phyloP scores from a whole-genome alignment of 139 green algal genomes.

The Tetradesmus lagerheimii region DNA sequence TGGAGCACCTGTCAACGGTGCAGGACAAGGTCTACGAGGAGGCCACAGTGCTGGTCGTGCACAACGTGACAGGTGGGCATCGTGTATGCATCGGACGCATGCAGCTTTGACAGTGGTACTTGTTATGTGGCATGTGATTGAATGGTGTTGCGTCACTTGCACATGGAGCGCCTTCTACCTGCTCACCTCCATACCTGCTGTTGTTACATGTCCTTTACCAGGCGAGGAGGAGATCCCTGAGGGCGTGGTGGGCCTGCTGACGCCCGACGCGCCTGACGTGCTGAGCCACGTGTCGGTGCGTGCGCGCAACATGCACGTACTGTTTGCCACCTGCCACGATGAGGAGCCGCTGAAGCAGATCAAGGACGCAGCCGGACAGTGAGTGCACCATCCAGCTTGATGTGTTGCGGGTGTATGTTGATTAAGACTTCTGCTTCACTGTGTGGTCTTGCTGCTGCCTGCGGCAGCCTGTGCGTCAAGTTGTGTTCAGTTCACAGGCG shows the following conservation, averaged over 20 bases:
- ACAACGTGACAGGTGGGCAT: slow-evolving; percentile 77
- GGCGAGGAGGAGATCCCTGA: slow-evolving; percentile 96
- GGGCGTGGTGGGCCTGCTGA: slow-evolving; percentile 90
- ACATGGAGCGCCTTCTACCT: too few relatives aligned
- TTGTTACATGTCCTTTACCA: neutral
- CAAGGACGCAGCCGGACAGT: slow-evolving; percentile 29
- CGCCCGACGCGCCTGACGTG: slow-evolving; percentile 90
- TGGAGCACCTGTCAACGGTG: slow-evolving; percentile 82
- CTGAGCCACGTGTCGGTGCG: slow-evolving; percentile 92
- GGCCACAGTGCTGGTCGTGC: slow-evolving; percentile 89
- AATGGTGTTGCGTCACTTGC: too few relatives aligned
- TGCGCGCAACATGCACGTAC: slow-evolving; percentile 91
- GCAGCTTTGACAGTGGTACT: too few relatives aligned
- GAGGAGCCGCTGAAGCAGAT: slow-evolving; percentile 64
- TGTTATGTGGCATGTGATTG: too few relatives aligned
- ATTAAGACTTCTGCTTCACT: too few relatives aligned
- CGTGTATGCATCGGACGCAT: too few relatives aligned
- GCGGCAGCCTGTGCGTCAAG: too few relatives aligned
- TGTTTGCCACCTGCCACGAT: slow-evolving; percentile 80
- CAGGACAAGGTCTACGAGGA: slow-evolving; percentile 89
- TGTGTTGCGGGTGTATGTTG: neutral
- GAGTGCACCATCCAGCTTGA: neutral
- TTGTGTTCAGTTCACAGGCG: too few relatives aligned
- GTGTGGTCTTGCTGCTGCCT: too few relatives aligned
- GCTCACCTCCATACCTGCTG: too few relatives aligned